These are phyloP conservation scores for Penicillium soppii DNA, from an alignment of 495 filamentous ascomycete species.

Conservation along the genomic window DNA sequence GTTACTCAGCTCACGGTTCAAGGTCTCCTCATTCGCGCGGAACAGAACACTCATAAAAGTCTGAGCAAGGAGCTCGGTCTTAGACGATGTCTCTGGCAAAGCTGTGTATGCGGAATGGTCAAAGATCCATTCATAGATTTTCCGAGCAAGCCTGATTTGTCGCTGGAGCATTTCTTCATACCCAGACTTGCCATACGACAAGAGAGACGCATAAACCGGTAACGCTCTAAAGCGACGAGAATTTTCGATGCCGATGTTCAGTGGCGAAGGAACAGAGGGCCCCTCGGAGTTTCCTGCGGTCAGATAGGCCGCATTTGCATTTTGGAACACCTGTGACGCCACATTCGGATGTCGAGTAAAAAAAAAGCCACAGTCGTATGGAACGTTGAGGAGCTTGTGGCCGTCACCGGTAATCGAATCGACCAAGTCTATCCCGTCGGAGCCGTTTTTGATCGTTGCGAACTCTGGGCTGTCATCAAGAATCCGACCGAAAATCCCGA, in stretches of 20 bases:
- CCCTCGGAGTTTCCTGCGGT: conserved; percentile 35
- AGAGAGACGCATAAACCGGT: conserved; percentile 78
- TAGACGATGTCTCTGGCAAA: conserved; percentile 49
- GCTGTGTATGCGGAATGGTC: conserved; percentile 61
- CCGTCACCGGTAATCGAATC: conserved; percentile 86
- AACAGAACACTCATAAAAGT: conserved; percentile 82
- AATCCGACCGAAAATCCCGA: conserved; percentile 77
- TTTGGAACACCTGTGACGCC: conserved; percentile 67
- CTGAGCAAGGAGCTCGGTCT: conserved; percentile 37
- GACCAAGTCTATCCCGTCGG: conserved; percentile 72
- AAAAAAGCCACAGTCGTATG: conserved; percentile 93
- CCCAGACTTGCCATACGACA: conserved; percentile 71
- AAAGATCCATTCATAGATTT: conserved; percentile 60
- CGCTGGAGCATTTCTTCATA: conserved; percentile 68
- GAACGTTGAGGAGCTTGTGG: conserved; percentile 94
- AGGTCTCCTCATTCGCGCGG: conserved; percentile 61
- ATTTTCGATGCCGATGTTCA: conserved; percentile 90
- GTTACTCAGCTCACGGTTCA: conserved; percentile 65
- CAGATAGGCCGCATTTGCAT: conserved; percentile 85
- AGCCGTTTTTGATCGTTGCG: conserved; percentile 48
- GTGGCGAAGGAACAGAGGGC: conserved; percentile 66
- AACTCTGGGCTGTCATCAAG: conserved; percentile 63
- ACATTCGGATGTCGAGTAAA: conserved; percentile 62
- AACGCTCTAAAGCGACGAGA: conserved; percentile 86
- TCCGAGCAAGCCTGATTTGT: conserved; percentile 69